These are phyloP conservation scores for Amanita polypyramis DNA, from an alignment of 768 basidiomycete genomes.

Conservation along the genomic window DNA sequence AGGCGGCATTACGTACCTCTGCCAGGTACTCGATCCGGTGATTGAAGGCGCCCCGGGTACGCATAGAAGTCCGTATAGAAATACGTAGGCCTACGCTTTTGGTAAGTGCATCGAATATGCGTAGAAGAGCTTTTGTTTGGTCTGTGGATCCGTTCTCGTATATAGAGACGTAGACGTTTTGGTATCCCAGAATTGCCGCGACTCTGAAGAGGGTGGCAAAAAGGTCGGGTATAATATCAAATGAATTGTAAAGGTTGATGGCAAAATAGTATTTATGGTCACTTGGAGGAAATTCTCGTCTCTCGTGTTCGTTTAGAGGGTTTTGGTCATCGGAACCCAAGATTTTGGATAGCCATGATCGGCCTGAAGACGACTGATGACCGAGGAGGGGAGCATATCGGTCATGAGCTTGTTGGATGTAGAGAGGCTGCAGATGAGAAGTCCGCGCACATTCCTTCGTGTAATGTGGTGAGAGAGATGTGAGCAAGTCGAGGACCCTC, in stretches of 20 bases:
- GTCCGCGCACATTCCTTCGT: constrained; percentile 82
- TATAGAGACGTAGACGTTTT: constrained; percentile 96
- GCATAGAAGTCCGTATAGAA: constrained; percentile 85
- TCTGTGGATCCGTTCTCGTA: constrained; percentile 99
- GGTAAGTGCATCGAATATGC: constrained; percentile 91
- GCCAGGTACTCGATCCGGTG: constrained; percentile 99
- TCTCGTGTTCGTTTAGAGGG: constrained; percentile 23
- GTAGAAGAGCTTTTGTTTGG: constrained; percentile 93
- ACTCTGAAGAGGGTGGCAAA: constrained; percentile 95
- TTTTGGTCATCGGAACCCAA: constrained; percentile 34
- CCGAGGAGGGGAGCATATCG: constrained; percentile 82
- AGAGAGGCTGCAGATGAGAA: constrained; percentile 64
- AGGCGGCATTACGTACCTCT: constrained; percentile 98
- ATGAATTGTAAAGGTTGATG: constrained; percentile 99
- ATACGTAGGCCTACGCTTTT: constrained; percentile 85
- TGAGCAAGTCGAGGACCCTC: constrained; percentile 79
- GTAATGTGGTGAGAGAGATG: constrained; percentile 82
- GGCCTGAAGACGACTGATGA: constrained; percentile 46
- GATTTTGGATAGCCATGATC: constrained; percentile 51
- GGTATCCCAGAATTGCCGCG: constrained; percentile 85
- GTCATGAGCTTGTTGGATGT: constrained; percentile 74
- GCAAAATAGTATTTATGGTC: constrained; percentile 99
- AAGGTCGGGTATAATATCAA: constrained; percentile 95
- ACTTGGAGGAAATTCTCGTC: constrained; percentile 30
- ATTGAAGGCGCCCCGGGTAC: constrained; percentile 92